A percentile compares a stretch with the other conserved stretches of the same genome.
Conservation (phyloP, 495 filamentous ascomycete species). For the Alectoria sarmentosa region DNA sequence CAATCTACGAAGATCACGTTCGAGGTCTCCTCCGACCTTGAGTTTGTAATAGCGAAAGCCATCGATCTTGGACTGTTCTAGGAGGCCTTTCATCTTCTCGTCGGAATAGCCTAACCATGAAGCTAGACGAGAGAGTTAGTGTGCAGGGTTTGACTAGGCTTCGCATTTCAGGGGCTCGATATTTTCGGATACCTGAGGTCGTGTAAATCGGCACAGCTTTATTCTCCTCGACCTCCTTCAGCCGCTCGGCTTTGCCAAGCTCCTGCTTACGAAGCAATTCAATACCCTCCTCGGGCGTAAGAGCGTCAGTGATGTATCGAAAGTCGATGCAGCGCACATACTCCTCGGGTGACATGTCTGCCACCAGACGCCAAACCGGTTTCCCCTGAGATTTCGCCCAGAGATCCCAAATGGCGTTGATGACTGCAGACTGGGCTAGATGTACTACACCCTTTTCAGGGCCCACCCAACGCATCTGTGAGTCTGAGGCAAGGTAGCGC, state of each 20-base stretch:
- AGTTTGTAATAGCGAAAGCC: background rate
- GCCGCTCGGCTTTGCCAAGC: background rate
- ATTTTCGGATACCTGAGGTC: background rate
- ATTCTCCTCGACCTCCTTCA: background rate
- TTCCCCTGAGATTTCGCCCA: constrained; percentile 83
- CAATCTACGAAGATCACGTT: background rate
- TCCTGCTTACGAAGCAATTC: background rate
- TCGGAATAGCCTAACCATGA: background rate
- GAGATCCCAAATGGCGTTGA: constrained; percentile 93
- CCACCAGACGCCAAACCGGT: constrained; percentile 81
- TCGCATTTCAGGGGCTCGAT: background rate
- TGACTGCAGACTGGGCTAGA: constrained; percentile 79
- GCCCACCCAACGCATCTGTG: constrained; percentile 88
- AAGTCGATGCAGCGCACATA: background rate
- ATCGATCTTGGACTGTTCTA: background rate
- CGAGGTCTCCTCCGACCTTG: background rate
- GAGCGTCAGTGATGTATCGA: background rate
- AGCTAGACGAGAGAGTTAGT: background rate
- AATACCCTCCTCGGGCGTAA: background rate
- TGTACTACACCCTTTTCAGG: constrained; percentile 95
- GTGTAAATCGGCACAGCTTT: background rate
- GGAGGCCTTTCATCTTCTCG: constrained; percentile 1
- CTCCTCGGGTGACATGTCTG: background rate
- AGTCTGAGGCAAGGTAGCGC: constrained; percentile 85
- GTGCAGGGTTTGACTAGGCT: background rate